Evolutionary conservation across 768 basidiomycete species (phyloP), one percentile per base, ranked within the genome.

Genomic region (Phanerochaete carnosa): DNA sequence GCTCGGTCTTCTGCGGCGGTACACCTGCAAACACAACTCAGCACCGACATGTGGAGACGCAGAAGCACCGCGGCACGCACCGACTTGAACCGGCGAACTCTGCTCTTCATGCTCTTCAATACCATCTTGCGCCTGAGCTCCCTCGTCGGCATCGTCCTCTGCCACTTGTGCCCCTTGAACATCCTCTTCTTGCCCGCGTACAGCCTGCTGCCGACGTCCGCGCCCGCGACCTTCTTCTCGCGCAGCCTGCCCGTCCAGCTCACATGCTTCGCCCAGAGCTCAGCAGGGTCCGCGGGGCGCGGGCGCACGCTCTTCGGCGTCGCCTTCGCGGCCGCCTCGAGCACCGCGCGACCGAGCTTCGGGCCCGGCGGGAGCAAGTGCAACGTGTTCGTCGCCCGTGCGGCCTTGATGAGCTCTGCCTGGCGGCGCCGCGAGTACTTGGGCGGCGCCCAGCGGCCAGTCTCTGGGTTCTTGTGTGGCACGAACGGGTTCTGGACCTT

Each of bases 91-190:
- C 79, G 81, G 61, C 73, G 73, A 64, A 92, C 79, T 63, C 90
- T 83, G 64, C 82, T 80, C 37, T 77, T 71, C 90, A 92, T 92
- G 70, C 85, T 83, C 66, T 84, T 80, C 80, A 92, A 75, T 59
- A 90, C 75, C 53, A 86, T 79, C 58, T 74, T 74, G 64, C 76
- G 83, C 68, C 79, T 81, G 67, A 73, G 74, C 58, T 75, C 72
- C 64, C 76, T 77, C 68, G 78, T 77, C 59, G 76, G 78, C 65
- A 77, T 78, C 64, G 75, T 69, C 35, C 89, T 82, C 75, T 94
- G 88, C 88, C 89, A 92, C 66, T 83, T 89, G 79, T 94, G 92
- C n/a, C 92, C 92, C 79, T 94, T 94, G 84, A 94, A 94, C 92
- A 94, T 94, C 63, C 82, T 78, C 79, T 85, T 89, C 82, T 83